A percentile compares a stretch with the other conserved stretches of the same genome.
These are phyloP conservation scores for Linderniella brevidens DNA, from an alignment of 257 asterid species.

Conservation along the genomic window DNA sequence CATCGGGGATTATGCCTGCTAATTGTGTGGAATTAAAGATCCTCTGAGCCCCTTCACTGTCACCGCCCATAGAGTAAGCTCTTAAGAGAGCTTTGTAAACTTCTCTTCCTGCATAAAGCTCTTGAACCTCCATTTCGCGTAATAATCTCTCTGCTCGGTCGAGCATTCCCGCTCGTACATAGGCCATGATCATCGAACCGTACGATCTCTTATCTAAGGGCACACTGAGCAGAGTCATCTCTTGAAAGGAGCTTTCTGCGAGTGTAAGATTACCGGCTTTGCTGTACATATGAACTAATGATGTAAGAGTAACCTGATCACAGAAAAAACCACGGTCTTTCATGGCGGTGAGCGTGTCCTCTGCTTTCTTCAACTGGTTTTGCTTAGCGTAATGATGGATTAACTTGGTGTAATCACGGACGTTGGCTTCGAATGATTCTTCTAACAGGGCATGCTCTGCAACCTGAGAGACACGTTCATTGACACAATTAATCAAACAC, in stretches of 20 bases:
- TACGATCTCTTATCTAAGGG: constrained; percentile 64
- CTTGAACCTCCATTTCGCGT: constrained; percentile 56
- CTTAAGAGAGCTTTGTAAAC: constrained; percentile 78
- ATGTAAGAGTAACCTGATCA: constrained; percentile 71
- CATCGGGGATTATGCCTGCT: constrained; percentile 65
- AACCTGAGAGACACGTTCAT: constrained; percentile 26
- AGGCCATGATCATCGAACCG: constrained; percentile 89
- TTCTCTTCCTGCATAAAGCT: constrained; percentile 60
- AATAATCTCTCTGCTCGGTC: constrained; percentile 36
- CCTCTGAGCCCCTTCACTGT: constrained; percentile 60
- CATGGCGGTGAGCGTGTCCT: constrained; percentile 39
- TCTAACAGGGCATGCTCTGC: constrained; percentile 44
- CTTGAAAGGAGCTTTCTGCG: constrained; percentile 54
- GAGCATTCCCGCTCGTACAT: constrained; percentile 54
- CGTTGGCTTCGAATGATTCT: constrained; percentile 68
- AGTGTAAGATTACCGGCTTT: constrained; percentile 56
- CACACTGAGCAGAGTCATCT: constrained; percentile 69
- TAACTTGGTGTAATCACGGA: constrained; percentile 76
- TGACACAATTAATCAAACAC: neutral
- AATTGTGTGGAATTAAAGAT: constrained; percentile 58
- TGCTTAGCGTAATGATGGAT: constrained; percentile 49
- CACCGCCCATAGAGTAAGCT: constrained; percentile 67
- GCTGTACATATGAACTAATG: constrained; percentile 81
- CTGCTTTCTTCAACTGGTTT: constrained; percentile 49
- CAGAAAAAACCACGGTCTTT: constrained; percentile 44